Percentiles rank a stretch among this genome's conserved stretches.
These are phyloP conservation scores for Hirsutella rhossiliensis DNA, from an alignment of 2,329 filamentous ascomycete species.

Conservation along the genomic window DNA sequence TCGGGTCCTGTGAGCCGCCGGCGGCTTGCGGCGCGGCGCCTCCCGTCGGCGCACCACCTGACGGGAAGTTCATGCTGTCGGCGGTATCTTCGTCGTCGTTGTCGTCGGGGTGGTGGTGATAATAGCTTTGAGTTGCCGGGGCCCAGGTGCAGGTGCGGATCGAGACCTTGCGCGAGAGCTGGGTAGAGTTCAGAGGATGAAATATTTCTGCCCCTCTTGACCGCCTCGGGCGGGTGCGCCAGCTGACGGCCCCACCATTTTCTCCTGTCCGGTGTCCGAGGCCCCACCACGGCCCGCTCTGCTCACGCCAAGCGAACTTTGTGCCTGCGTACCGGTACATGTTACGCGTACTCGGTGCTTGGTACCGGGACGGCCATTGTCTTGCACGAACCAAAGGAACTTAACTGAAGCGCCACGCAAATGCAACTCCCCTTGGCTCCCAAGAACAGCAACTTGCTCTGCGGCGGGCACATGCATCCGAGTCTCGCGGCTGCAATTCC, in stretches of 20 bases:
- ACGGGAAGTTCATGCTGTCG: conserved; percentile 26
- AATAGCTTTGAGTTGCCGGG: too few species aligned
- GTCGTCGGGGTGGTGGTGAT: background rate
- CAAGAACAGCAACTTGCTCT: too few species aligned
- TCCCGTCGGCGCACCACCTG: conserved; percentile 14
- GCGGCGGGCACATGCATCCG: too few species aligned
- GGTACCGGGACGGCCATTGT: too few species aligned
- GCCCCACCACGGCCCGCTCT: background rate
- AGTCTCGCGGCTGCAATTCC: too few species aligned
- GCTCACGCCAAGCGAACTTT: too few species aligned
- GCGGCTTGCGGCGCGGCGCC: conserved; percentile 11
- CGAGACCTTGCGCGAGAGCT: background rate
- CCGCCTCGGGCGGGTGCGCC: conserved; percentile 16
- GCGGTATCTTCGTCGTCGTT: background rate
- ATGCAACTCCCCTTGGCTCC: too few species aligned
- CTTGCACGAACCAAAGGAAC: too few species aligned
- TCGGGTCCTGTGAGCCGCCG: conserved; percentile 33
- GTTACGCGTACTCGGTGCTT: too few species aligned
- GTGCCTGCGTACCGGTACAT: too few species aligned
- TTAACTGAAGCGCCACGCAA: too few species aligned
- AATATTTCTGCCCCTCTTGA: conserved; percentile 27
- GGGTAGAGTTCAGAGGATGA: background rate
- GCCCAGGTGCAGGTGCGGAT: too few species aligned
- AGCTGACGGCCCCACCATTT: background rate
- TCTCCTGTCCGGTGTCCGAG: background rate